phyloP scores from a whole-genome alignment of 2,329 filamentous ascomycete species.

The Penicillium paneum region DNA sequence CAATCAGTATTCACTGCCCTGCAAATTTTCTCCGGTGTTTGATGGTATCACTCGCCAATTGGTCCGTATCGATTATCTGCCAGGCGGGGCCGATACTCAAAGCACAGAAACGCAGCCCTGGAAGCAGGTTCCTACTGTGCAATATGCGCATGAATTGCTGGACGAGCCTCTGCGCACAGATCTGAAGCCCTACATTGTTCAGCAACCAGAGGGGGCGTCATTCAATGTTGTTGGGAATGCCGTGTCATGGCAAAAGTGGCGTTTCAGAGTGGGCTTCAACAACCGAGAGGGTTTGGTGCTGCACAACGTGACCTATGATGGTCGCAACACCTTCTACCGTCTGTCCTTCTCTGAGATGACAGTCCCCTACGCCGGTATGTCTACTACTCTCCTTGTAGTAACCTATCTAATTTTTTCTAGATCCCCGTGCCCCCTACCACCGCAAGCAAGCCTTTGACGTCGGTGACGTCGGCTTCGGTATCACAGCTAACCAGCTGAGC shows the following conservation, averaged over 20 bases:
- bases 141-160: constrained; percentile 63
- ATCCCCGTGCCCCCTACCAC: constrained; percentile 66
- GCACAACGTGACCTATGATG: constrained; percentile 64
- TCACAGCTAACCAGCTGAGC: constrained; percentile 67
- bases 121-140: constrained; percentile 51
- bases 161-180: constrained; percentile 63
- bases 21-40: constrained; percentile 46
- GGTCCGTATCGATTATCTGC: constrained; percentile 66
- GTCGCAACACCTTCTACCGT: constrained; percentile 63
- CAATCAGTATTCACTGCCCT: constrained; percentile 38
- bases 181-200: constrained; percentile 61
- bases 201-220: constrained; percentile 64
- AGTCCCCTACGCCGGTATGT: constrained; percentile 44
- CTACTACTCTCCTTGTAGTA: background rate
- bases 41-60: constrained; percentile 61
- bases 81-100: constrained; percentile 62
- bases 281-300: constrained; percentile 64
- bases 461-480: constrained; percentile 64
- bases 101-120: constrained; percentile 57
- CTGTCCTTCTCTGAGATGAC: constrained; percentile 67
- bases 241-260: constrained; percentile 66
- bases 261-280: constrained; percentile 61
- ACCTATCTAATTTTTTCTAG: constrained; percentile 26
- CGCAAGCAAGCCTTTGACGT: constrained; percentile 70
- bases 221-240: constrained; percentile 57